These are phyloP conservation scores for Phytophthora hybrid DNA, from an alignment of 352 stramenopile genomes.

Conservation along the genomic window DNA sequence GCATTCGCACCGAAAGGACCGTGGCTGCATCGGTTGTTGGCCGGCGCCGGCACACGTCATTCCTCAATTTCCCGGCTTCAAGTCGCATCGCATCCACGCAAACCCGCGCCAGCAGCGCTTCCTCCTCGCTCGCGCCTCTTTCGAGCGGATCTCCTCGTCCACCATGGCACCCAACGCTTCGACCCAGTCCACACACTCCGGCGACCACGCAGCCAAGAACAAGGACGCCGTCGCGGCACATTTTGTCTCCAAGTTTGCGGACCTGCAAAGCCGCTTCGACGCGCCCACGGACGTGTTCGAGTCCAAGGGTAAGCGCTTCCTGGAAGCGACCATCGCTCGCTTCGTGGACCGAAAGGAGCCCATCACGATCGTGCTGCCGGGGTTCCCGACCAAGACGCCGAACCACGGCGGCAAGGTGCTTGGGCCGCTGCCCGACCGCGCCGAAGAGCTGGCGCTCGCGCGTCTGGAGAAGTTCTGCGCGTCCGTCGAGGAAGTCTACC, in stretches of 20 bases:
- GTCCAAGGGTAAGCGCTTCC: constrained; percentile 19
- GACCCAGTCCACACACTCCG: constrained; percentile 1
- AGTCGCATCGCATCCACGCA: constrained; percentile 1
- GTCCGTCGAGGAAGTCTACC: constrained; percentile 30
- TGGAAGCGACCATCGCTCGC: constrained; percentile 15
- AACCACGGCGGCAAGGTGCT: constrained; percentile 29
- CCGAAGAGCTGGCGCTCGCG: constrained; percentile 25
- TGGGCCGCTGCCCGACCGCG: constrained; percentile 24
- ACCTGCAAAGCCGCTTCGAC: constrained; percentile 29
- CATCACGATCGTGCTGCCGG: constrained; percentile 18
- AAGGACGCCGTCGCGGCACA: constrained; percentile 10
- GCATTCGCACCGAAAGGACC: not conserved
- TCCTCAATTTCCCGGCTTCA: constrained; percentile 16
- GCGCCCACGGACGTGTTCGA: constrained; percentile 11
- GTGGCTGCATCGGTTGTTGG: not conserved
- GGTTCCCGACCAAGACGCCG: constrained; percentile 25
- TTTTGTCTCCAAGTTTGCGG: constrained; percentile 24
- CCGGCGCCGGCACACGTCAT: constrained; percentile 1
- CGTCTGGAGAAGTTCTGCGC: constrained; percentile 28
- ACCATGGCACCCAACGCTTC: constrained; percentile 16
- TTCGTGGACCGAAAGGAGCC: constrained; percentile 21
- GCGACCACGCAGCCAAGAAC: not conserved
- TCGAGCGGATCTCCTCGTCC: not conserved
- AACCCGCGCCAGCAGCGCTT: not conserved
- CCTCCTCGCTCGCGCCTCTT: not conserved